Evolutionary conservation across 306 rosid genomes (phyloP), one percentile per base, ranked within the genome.

Genomic region (Vigna reflexopilosa): DNA sequence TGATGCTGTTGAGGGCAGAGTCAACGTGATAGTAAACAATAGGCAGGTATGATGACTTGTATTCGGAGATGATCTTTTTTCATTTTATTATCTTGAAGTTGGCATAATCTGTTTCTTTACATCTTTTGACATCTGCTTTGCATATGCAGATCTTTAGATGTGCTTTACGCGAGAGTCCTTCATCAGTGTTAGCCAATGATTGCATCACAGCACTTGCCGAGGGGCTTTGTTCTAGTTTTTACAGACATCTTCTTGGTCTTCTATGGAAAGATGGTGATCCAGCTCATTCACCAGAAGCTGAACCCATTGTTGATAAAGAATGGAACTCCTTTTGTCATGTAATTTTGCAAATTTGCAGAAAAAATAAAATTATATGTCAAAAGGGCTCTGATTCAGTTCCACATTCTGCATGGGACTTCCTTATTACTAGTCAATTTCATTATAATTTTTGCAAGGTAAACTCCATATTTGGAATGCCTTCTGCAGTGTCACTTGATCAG

Each of bases 1-100:
- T 57, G 98, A 94, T 87, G 95, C 95, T 79, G 93, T 92, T 85
- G 97, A 91, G 81, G 98, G 91, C 73, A 95, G 93, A 81, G 75
- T 94, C 77, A 94, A 90, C 83, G 88, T 92, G 70, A 82, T 89
- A 48, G 86, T 89, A 70, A 92, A 90, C 80, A 90, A 86, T 79
- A 87, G 91, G 77, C 91, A 90, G 97, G 98, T 91, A 86, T 26
- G 64, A 56, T 34, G 67, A 75, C 63, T 85, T 64, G 63, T 26
- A 40, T 65, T 57, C 11, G 44, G 20, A 75, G 59, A 24, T 69
- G 56, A 10, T 82, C 67, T 14, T 22, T 45, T 42, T 71, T 77
- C 6, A 12, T 38, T 34, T 68, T 66, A 76, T 38, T 68, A 61
- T 54, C 48, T 73, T 61, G 42, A 67, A 79, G 42, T 82, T 58